Evolutionary conservation across 306 rosid genomes (phyloP).

Genomic region (Biancaea sappan): DNA sequence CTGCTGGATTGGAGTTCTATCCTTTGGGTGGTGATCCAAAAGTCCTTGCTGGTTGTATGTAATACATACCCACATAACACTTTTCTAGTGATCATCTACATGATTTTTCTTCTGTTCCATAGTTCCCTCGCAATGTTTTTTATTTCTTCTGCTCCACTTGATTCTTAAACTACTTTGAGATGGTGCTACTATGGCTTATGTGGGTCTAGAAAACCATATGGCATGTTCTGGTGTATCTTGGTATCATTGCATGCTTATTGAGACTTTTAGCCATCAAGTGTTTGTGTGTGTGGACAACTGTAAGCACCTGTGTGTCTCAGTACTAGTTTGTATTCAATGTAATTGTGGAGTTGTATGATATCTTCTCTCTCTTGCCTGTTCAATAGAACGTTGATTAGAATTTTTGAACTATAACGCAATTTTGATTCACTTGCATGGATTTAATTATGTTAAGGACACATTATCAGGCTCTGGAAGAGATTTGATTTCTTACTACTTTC

Average conservation of each 20-base stretch:
- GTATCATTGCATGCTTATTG: background rate
- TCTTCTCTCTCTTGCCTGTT: background rate
- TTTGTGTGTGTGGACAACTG: background rate
- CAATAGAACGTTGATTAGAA: background rate
- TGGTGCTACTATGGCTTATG: background rate
- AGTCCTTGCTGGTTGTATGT: constrained; percentile 98
- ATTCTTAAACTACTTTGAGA: constrained; percentile 1
- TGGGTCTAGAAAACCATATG: background rate
- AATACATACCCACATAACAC: constrained; percentile 37
- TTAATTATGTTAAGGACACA: background rate
- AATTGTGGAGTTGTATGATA: background rate
- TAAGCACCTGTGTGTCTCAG: background rate
- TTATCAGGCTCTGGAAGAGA: background rate
- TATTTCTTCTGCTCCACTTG: background rate
- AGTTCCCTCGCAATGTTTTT: background rate
- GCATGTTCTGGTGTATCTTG: background rate
- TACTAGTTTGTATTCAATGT: background rate
- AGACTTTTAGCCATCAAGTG: background rate
- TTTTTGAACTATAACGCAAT: background rate
- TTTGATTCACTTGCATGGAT: background rate
- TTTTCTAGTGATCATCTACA: constrained; percentile 21
- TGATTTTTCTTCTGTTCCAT: constrained; percentile 21
- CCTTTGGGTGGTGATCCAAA: constrained; percentile 98
- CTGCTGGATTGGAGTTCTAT: constrained; percentile 97
- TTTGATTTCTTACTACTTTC: background rate